Evolutionary conservation across 176 grass and related monocot species (phyloP).

Genomic region (Aegilops tauschii): DNA sequence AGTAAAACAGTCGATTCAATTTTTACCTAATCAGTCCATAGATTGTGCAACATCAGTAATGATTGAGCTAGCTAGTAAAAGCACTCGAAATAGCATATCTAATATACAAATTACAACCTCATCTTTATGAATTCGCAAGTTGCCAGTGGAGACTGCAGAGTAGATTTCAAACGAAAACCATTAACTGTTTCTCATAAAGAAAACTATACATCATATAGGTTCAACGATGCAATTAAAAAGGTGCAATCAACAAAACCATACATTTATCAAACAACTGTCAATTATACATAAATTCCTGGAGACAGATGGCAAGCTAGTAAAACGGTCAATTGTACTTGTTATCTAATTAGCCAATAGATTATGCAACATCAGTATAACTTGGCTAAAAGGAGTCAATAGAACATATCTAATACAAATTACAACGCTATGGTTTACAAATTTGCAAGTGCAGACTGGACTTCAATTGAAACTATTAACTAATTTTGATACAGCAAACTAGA

Average conservation of each 20-base stretch:
- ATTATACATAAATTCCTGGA: neutral
- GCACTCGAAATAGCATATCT: neutral
- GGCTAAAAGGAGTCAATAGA: neutral
- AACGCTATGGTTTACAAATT: neutral
- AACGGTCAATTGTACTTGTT: neutral
- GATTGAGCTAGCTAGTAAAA: neutral
- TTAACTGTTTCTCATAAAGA: neutral
- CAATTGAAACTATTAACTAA: neutral
- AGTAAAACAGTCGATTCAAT: neutral
- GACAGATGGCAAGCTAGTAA: neutral
- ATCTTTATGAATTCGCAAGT: neutral
- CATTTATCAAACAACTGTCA: neutral
- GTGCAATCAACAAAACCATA: neutral
- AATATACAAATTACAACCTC: neutral
- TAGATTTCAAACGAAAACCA: neutral
- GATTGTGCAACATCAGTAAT: neutral
- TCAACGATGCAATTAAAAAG: neutral
- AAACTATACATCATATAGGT: neutral
- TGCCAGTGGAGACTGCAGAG: neutral
- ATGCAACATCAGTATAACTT: neutral
- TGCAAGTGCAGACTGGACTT: neutral
- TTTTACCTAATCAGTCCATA: neutral
- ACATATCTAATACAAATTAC: neutral
- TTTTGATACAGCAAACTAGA: neutral
- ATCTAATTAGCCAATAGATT: neutral